Evolutionary conservation across 148 eudicot species (phyloP), one percentile per base, ranked within the genome.

Genomic region (Camellia sinensis): DNA sequence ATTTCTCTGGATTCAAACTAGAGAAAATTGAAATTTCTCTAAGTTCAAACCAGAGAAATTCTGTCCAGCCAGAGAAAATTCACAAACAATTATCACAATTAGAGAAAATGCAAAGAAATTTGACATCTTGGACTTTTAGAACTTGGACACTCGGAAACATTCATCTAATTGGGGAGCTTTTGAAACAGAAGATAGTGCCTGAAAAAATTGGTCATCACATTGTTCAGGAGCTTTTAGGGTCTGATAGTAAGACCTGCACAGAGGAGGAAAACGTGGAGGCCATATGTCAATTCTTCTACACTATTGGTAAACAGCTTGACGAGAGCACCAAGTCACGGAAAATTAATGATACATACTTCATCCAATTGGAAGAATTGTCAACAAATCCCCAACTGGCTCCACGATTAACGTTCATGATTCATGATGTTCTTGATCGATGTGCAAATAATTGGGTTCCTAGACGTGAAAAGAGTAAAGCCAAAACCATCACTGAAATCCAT

Each of bases 101-200:
- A n/a, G n/a, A n/a, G n/a, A n/a, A n/a, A n/a, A n/a, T n/a, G n/a
- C n/a, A n/a, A n/a, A n/a, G n/a, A n/a, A n/a, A n/a, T n/a, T n/a
- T n/a, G n/a, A n/a, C n/a, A n/a, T n/a, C n/a, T n/a, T n/a, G n/a
- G n/a, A n/a, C n/a, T n/a, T n/a, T n/a, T n/a, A n/a, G n/a, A n/a
- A n/a, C n/a, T n/a, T n/a, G n/a, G n/a, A 97, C 97, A 80, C 98
- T 97, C 73, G 99, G 99, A 71, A 97, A 97, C 78, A 97, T 97
- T 19, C 98, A 95, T 79, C 91, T 97, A 48, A 94, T 97, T 88
- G 99, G 99, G 22, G 99, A 97, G 88, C 99, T 97, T 85, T 67
- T 97, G 83, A 97, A 94, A 89, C 99, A 97, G 84, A 94, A 88
- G 85, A 97, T 97, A 98, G 98, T 97, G 19, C 95, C 95, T 40